Conservation (phyloP, 108 stramenopile species). For the Seminavis robusta region DNA sequence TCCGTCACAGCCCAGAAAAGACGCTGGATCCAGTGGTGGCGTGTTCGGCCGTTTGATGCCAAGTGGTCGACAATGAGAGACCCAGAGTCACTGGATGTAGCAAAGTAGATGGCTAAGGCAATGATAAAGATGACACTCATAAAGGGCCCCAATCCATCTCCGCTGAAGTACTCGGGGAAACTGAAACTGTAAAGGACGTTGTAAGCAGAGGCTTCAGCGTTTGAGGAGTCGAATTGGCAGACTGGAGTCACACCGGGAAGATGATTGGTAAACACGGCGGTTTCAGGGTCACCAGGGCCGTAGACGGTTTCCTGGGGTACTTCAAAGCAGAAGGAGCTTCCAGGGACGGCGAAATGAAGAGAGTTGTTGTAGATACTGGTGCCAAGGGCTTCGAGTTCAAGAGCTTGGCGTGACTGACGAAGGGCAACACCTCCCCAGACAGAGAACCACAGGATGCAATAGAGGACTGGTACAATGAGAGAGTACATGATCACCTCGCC, state of each 20-base stretch:
- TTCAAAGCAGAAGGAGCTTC: conserved; percentile 34
- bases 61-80: conserved; percentile 59
- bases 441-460: conserved; percentile 52
- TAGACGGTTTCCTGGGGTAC: conserved; percentile 39
- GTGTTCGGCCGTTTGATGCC: conserved; percentile 48
- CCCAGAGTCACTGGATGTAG: conserved; percentile 68
- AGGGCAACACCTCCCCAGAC: conserved; percentile 59
- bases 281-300: conserved; percentile 14
- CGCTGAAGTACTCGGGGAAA: conserved; percentile 32
- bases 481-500: conserved; percentile 31
- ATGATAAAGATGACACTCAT: conserved; percentile 33
- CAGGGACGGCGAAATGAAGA: conserved; percentile 20
- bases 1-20: conserved; percentile 63
- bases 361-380: conserved; percentile 11
- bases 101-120: conserved; percentile 47
- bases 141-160: conserved; percentile 44
- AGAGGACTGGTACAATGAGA: conserved; percentile 31
- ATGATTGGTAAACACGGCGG: conserved; percentile 32
- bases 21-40: conserved; percentile 51
- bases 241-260: conserved; percentile 43
- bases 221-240: conserved; percentile 28
- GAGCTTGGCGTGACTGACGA: conserved; percentile 43
- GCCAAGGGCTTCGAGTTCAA: conserved; percentile 33
- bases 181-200: conserved; percentile 42
- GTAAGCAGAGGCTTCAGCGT: too few relatives aligned